Percentiles rank a stretch among this genome's conserved stretches.
phyloP scores from a whole-genome alignment of 225 moss, liverwort and hornwort species.

The Thuidium tamariscinum region DNA sequence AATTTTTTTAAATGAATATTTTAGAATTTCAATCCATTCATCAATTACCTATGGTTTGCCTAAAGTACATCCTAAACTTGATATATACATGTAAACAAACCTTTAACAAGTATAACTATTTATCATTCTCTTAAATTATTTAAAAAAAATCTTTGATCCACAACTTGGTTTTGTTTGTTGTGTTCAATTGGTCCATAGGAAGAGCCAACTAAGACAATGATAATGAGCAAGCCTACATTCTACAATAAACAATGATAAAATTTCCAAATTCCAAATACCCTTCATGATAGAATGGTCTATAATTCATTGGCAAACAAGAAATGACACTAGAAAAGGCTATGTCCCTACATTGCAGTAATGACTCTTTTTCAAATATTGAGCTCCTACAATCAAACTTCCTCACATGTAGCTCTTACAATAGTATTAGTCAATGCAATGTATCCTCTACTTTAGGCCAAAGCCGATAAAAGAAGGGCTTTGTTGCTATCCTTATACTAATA shows the following conservation, averaged over 20 bases:
- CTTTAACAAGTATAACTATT: neutral
- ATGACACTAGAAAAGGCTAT: accelerated
- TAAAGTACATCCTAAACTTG: no score
- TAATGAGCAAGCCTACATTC: neutral
- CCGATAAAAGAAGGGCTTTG: neutral
- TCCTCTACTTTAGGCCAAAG: accelerated
- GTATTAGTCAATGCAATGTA: neutral
- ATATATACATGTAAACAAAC: neutral
- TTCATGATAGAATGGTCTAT: neutral
- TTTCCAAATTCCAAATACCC: no score
- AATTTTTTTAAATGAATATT: neutral
- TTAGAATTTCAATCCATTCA: accelerated
- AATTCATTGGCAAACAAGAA: neutral
- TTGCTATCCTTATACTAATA: accelerated
- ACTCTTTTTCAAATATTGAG: neutral
- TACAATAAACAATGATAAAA: neutral
- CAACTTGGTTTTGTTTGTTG: neutral
- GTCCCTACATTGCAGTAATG: accelerated
- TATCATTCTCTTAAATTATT: neutral
- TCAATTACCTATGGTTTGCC: no score
- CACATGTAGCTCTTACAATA: neutral
- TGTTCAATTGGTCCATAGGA: neutral
- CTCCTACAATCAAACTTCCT: neutral
- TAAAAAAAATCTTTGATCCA: neutral
- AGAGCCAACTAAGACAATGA: neutral